Base-by-base conservation (phyloP, 768 basidiomycete genomes). In the Nidularia pulvinata region DNA sequence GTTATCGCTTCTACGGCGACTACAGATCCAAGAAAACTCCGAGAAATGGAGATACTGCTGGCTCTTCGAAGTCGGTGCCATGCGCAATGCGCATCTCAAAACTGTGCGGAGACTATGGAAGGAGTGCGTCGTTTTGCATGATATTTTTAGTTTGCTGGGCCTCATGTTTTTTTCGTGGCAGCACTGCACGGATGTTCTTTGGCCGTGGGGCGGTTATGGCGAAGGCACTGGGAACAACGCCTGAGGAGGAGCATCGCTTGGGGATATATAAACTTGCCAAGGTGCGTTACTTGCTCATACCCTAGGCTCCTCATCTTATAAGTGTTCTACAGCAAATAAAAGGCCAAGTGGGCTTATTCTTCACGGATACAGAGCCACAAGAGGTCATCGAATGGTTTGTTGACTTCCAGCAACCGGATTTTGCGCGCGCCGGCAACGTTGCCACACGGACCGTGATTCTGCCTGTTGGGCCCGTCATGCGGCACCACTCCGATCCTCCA, bases 1-100 rank as follows among this genome's bases (percentile, higher is more conserved):
- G 32, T 32, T 33, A 33, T 30, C 36, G 22, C 34, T 34, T 52
- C n/a, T 47, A 49, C 25, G 1, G 16, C 39, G 22, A 14, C 22
- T 55, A 52, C 62, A 95, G 93, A 76, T 98, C 51, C 90, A 93
- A 77, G 80, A 80, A 65, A 85, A 86, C 66, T 75, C 86, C 19
- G 93, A 95, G 60, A 91, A 93, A 75, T 98, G 92, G 88, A 84
- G 84, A 64, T 95, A 97, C 70, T 90, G 93, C 73, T 99, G 95
- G 93, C 67, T 98, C 37, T 97, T 99, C 66, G 86, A 90, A 61
- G 93, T 98, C 5, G 95, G 95, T 13, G 85, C 94, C 60, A 96
- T 98, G 94, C 81, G 97, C 55, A 98, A 96, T 73, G 76, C 94
- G 30, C 89, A 93, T 70, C 74, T 99, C 37, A 95, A 98, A 79